Evolutionary conservation across 148 eudicot species (phyloP), one percentile per base, ranked within the genome.

Genomic region (Vaccinium macrocarpon): DNA sequence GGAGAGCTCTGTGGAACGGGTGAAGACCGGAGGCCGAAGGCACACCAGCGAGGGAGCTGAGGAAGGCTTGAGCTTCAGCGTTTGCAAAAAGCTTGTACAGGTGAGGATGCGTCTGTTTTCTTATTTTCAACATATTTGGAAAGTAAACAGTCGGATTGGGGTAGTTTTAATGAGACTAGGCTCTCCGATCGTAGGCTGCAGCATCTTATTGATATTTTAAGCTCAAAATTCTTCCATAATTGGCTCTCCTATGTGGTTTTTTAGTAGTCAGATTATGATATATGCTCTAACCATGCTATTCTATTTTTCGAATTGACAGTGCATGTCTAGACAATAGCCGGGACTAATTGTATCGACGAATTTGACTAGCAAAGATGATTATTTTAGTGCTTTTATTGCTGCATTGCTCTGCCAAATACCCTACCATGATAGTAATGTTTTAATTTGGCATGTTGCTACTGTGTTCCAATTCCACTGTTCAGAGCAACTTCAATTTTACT

Each of bases 51-150:
- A 89, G 23, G 87, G 87, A 70, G 87, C 86, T 76, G 97, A 92
- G 86, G 91, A 92, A 71, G 90, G 91, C 68, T 85, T 93, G 87
- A 93, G 98, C 92, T 96, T 96, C 86, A 85, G 82, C 53, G 84
- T 95, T 29, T 94, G 97, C 92, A 90, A 81, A 86, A 96, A 90
- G 87, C 91, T 96, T 59, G 99, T 94, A 71, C 93, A 93, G 97
- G 98, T 96, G 16, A 76, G 71, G 78, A 50, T 49, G 57, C 66
- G 3, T 42, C 73, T 46, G n/a, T 57, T 6, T 18, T 56, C 51
- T 75, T 75, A 19, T 79, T 50, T 32, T 19, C 25, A 2, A 21
- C 62, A 32, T 57, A 79, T 18, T 35, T 27, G 18, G 70, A 79
- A 32, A 56, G 27, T 3, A 8, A 55, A 32, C 50, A 6, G 11